Evolutionary conservation across 2,329 filamentous ascomycete species (phyloP), one percentile per base, ranked within the genome.

Genomic region (Delphinella strobiligena): DNA sequence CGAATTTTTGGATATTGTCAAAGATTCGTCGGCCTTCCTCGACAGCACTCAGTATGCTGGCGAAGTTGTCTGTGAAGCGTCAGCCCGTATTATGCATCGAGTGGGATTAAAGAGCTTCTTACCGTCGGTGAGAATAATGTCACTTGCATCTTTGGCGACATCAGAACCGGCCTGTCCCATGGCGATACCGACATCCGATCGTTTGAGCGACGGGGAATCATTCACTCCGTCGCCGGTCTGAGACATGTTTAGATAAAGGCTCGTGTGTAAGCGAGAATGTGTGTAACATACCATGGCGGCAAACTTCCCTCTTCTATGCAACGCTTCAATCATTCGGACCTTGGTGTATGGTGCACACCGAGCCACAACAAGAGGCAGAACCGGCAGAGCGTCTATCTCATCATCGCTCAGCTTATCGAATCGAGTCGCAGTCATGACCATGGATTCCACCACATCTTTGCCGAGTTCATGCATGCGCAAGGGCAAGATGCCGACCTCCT

Each of bases 181-280:
- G 40, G 84, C 84, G 48, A 91, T 93, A 47, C 83, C 85, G 4
- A 93, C 83, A 53, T 93, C 86, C 2, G 84, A 81, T 33, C 75
- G 73, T 50, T 84, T 83, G 24, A 93, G 69, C 4, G 82, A 86
- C 0, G 85, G 85, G 2, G 82, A 82, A 54, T 93, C 85, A 54
- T 93, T 93, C 46, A 91, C 85, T 34, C 85, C 85, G 51, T 93
- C 85, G 43, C 85, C 85, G 14, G 84, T 91, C n/a, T n/a, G n/a
- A n/a, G n/a, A n/a, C n/a, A n/a, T n/a, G n/a, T n/a, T n/a, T n/a
- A n/a, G n/a, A n/a, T n/a, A n/a, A n/a, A n/a, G n/a, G n/a, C n/a
- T n/a, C n/a, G n/a, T n/a, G n/a, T n/a, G n/a, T n/a, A n/a, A n/a
- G n/a, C n/a, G n/a, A n/a, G n/a, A n/a, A n/a, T n/a, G n/a, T n/a